These are phyloP conservation scores for Trichoderma hamatum DNA, from an alignment of 2,329 filamentous ascomycete species.

Conservation along the genomic window DNA sequence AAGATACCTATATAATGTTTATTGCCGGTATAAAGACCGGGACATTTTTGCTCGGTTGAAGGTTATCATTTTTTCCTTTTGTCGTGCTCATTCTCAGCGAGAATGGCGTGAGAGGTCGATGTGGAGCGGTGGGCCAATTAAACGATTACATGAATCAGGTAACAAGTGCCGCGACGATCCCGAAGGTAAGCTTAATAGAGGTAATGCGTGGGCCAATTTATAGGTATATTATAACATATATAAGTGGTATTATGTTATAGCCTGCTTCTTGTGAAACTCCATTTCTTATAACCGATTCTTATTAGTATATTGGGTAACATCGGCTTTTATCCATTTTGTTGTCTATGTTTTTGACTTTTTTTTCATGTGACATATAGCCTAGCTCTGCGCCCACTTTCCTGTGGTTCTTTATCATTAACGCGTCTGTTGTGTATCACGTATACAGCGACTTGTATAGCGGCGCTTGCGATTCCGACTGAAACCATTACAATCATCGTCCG, in stretches of 20 bases:
- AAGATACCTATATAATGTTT: neutral
- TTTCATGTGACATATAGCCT: slow-evolving; percentile 1
- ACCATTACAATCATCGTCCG: slow-evolving; percentile 51
- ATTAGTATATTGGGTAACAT: neutral
- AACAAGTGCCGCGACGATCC: neutral
- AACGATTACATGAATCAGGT: neutral
- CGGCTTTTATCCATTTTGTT: neutral
- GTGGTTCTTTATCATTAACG: slow-evolving; percentile 31
- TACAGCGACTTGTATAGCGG: slow-evolving; percentile 44
- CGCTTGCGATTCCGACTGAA: slow-evolving; percentile 44
- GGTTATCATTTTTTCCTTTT: neutral
- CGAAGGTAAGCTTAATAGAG: neutral
- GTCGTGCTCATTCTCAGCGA: slow-evolving; percentile 16
- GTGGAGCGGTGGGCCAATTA: slow-evolving; percentile 6
- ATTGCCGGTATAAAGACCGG: neutral
- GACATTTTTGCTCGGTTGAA: neutral
- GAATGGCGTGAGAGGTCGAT: slow-evolving; percentile 21
- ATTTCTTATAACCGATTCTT: too few species aligned
- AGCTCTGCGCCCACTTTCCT: neutral
- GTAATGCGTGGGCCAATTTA: neutral
- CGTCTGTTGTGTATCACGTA: slow-evolving; percentile 45
- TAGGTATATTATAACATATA: neutral
- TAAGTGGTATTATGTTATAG: neutral
- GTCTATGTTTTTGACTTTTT: too few species aligned
- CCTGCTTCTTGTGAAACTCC: neutral